phyloP scores from a whole-genome alignment of 2,329 filamentous ascomycete species.

The Epicoccum nigrum region DNA sequence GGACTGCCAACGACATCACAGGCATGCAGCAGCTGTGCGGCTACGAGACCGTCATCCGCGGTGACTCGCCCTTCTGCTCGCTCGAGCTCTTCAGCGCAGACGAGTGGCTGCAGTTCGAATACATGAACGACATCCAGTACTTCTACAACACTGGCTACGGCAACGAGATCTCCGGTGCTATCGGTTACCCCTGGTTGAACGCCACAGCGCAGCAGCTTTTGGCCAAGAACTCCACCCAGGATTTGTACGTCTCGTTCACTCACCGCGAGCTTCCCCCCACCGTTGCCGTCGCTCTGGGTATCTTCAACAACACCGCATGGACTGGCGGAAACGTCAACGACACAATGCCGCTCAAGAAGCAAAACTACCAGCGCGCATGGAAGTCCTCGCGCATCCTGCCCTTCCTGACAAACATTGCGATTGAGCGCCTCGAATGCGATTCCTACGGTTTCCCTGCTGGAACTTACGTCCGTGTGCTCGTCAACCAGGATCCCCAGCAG shows the following conservation, averaged over 20 bases:
- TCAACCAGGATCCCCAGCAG: conserved; percentile 59
- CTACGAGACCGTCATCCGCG: conserved; percentile 69
- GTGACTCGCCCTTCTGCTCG: conserved; percentile 66
- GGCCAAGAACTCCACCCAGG: conserved; percentile 56
- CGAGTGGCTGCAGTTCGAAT: conserved; percentile 72
- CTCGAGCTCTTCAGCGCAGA: conserved; percentile 64
- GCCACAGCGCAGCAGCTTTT: conserved; percentile 61
- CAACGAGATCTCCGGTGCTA: conserved; percentile 59
- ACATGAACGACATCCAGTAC: conserved; percentile 68
- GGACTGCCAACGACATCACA: conserved; percentile 65
- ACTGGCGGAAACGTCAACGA: conserved; percentile 62
- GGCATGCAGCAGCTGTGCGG: conserved; percentile 71
- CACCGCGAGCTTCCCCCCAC: conserved; percentile 72
- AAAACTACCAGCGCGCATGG: conserved; percentile 70
- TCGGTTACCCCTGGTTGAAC: conserved; percentile 72
- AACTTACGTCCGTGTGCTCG: conserved; percentile 59
- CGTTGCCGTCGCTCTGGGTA: conserved; percentile 68
- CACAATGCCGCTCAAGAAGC: conserved; percentile 67
- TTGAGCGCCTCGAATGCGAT: conserved; percentile 70
- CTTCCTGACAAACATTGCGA: conserved; percentile 69
- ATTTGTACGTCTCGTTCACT: conserved; percentile 71
- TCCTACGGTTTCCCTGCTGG: conserved; percentile 60
- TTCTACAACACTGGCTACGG: conserved; percentile 72
- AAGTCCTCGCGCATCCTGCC: conserved; percentile 67
- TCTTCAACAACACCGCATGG: conserved; percentile 71